phyloP scores from a whole-genome alignment of 495 filamentous ascomycete species.

The Darksidea phi region DNA sequence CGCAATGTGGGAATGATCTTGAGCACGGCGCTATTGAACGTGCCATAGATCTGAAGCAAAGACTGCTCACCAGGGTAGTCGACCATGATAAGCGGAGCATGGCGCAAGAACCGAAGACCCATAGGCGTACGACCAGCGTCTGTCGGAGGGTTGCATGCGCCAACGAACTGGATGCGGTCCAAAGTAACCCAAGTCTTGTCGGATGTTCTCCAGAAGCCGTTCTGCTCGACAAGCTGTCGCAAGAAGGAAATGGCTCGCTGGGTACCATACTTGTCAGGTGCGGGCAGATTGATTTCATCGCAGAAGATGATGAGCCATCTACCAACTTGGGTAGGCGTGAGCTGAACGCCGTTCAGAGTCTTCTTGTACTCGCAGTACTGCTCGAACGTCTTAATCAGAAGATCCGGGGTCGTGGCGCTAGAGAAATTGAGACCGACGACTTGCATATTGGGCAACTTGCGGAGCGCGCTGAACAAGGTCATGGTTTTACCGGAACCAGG shows the following conservation, averaged over 20 bases:
- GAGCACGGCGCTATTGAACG: constrained; percentile 92
- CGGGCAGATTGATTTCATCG: constrained; percentile 98
- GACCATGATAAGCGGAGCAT: constrained; percentile 97
- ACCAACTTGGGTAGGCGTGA: constrained; percentile 94
- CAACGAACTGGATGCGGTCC: constrained; percentile 97
- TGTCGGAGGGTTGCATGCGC: constrained; percentile 98
- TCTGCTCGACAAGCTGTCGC: constrained; percentile 94
- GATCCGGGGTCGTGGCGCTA: constrained; percentile 93
- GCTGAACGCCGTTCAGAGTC: constrained; percentile 90
- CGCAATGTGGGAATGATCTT: constrained; percentile 96
- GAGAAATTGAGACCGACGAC: constrained; percentile 99
- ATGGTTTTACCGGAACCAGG: constrained; percentile 99
- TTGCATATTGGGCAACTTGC: constrained; percentile 97
- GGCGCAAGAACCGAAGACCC: constrained; percentile 87
- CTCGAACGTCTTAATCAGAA: constrained; percentile 97
- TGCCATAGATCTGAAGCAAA: constrained; percentile 94
- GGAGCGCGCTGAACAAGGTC: constrained; percentile 94
- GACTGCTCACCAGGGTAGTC: constrained; percentile 97
- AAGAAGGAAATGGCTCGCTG: constrained; percentile 96
- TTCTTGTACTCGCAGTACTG: constrained; percentile 99
- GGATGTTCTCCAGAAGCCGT: constrained; percentile 96
- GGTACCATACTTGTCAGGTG: constrained; percentile 95
- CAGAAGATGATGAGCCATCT: constrained; percentile 98
- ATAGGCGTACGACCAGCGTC: constrained; percentile 95
- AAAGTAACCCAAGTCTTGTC: constrained; percentile 98